A percentile compares a stretch with the other conserved stretches of the same genome.
Conservation (phyloP, 345 rosid species). For the sweet orange (Citrus sinensis) region DVS_A1.0 CM039162.1:31032501-31033000, state of each 20-base stretch:
- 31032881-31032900: slow-evolving; percentile 63
- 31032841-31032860: slow-evolving; percentile 76
- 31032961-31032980: not conserved
- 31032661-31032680: slow-evolving; percentile 85
- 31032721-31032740: not conserved
- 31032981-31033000: not conserved
- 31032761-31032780: not conserved
- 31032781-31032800: not conserved
- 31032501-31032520: not conserved
- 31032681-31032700: slow-evolving; percentile 91
- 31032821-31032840: slow-evolving; percentile 73
- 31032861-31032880: slow-evolving; percentile 93
- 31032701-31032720: slow-evolving; percentile 82
- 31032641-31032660: slow-evolving; percentile 79
- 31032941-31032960: not conserved
- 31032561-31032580: slow-evolving; percentile 40
- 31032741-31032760: not conserved
- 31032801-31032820: slow-evolving; percentile 86
- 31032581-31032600: slow-evolving; percentile 55
- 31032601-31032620: slow-evolving; percentile 82
- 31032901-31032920: not conserved
- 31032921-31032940: not conserved
- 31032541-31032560: not conserved
- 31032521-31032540: slow-evolving; percentile 2
- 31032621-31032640: slow-evolving; percentile 66